Base-by-base conservation (phyloP, 2,329 filamentous ascomycete species). In the Monosporascus sp. region DNA sequence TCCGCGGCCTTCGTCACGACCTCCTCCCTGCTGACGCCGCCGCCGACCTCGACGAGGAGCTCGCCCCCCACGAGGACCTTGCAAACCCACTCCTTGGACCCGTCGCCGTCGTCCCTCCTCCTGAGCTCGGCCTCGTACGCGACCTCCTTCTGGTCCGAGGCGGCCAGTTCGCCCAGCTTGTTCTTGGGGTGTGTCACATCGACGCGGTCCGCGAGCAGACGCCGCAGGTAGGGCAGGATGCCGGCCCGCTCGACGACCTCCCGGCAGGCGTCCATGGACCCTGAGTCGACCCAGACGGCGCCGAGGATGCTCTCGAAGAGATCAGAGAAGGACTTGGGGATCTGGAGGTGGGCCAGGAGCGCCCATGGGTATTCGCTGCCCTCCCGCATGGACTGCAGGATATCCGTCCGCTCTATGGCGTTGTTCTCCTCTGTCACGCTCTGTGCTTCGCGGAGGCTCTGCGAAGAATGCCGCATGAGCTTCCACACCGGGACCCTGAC, bases 271-370 rank as follows among this genome's bases (percentile, higher is more conserved):
- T 72, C 72, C 15, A 90, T 65, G 1, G 80, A 77, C 0, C 87
- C 88, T 0, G 78, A 88, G 67, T 97, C 94, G 20, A 96, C 74
- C 75, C 88, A 97, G 0, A 97, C 78, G 0, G 91, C 92, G 0
- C 89, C 93, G 0, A 97, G 69, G 0, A 95, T 67, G 34, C 83
- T 82, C 72, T 97, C 93, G 9, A 97, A 76, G 7, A 97, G 72
- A 67, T 97, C 92, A 0, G 88, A 93, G 69, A 88, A 86, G 68
- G 89, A 88, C 65, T 97, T 97, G 17, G 82, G 82, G 0, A 85
- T 78, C 15, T 79, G 76, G 1, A 95, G 73, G 0, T 80, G 76
- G 0, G 83, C 75, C 1, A 97, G 80, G 0, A 83, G 69, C 1
- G 81, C 75, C 93, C 93, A 97, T 0, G 93, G 94, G 63, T 92